Base-by-base conservation (phyloP, 768 basidiomycete genomes). In the Punctularia strigosozonata region DNA sequence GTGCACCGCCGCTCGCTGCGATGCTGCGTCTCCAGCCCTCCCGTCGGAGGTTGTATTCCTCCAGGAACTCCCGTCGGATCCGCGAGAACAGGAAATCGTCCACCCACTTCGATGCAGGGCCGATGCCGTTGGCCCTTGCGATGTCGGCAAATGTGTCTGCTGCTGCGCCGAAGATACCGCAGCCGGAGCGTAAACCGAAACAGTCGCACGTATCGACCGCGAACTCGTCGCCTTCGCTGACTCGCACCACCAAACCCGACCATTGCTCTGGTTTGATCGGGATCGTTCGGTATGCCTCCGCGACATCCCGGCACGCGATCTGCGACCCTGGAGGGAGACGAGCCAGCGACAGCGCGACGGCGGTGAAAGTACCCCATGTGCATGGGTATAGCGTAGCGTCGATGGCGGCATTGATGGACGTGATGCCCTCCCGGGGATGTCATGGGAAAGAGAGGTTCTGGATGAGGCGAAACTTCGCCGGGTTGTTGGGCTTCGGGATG, bases 291-390 rank as follows among this genome's bases (percentile, higher is more conserved):
- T 66, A 69, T 0, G 66, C 68, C 41, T 67, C 61, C 0, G 55
- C 44, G 1, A 71, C 55, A 25, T 72, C 64, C 0, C 56, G 41
- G 0, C 51, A 48, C 0, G 60, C 54, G 0, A 49, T 59, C 45
- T 69, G 56, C 0, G 61, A 61, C 0, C 57, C 57, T n/a, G 56
- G 61, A 0, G 66, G 66, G 0, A 69, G 60, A 1, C 46, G 39
- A 0, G 31, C 50, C 0, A 67, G 50, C 18, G 59, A 37, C 13
- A 54, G 40, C 15, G 45, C 58, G 0, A 66, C 41, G 0, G 54
- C 49, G 0, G 46, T 36, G 37, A 71, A 71, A 0, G 65, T 68
- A 1, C 64, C 65, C 67, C 65, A 70, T 0, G 60, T 62, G 49
- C 63, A 65, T 0, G 66, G 68, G 39, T 61, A 57, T 14, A 45